Base-by-base conservation (phyloP, 2,329 filamentous ascomycete species). In the Curvularia hawaiiensis region DNA sequence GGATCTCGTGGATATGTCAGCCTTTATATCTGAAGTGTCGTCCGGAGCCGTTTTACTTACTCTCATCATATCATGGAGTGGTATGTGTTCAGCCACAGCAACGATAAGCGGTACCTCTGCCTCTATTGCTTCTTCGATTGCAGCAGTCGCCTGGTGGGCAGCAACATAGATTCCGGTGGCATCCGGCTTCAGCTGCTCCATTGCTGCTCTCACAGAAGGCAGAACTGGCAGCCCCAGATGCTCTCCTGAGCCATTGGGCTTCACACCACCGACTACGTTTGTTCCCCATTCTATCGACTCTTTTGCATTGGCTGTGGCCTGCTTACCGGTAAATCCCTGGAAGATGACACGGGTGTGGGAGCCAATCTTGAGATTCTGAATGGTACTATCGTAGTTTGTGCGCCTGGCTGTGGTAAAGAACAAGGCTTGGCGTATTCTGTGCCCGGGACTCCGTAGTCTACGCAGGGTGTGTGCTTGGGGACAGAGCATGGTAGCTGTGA, bases 151-250 rank as follows among this genome's bases (percentile, higher is more conserved):
- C 63, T 90, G 85, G 58, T 87, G 84, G n/a, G 90, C 90, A 1
- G 90, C 88, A 2, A 93, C 90, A 65, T 91, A 93, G 54, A 94
- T 90, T 4, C 88, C 90, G 1, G 90, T 92, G 4, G 90, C 90
- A 77, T 92, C 87, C 2, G 90, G 90, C 66, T 87, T 90, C 38
- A 91, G 78, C 65, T 84, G 80, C 64, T 89, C 84, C 78, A 90
- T 86, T 7, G 90, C 90, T 70, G 83, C 84, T 67, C 82, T 82
- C 30, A 93, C 87, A 43, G 84, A 87, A 1, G 89, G 87, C 20
- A 92, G 79, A 1, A 93, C 82, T 1, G 90, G 90, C 35, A 91
- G 79, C 2, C 88, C 89, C 20, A 93, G 78, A 78, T 93, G 90
- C 69, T 90, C 85, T 47, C 87, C 87, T 56, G 85, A 83, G 48